Base-by-base conservation (phyloP, 1,284 basidiomycete genomes). In the Sphagnurus paluster region DNA sequence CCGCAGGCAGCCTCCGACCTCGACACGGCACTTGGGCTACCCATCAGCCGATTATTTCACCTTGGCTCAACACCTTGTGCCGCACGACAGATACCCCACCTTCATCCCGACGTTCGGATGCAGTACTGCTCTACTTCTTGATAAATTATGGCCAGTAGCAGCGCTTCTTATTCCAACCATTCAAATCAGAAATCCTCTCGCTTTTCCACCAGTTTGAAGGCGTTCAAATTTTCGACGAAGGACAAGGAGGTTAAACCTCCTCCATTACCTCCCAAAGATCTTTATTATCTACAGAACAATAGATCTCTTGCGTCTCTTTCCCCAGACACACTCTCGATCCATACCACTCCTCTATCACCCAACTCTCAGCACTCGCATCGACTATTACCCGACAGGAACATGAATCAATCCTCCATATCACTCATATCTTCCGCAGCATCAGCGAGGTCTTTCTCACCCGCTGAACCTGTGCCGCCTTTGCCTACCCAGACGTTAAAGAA, bases 201-300 rank as follows among this genome's bases (percentile, higher is more conserved):
- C 20, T 82, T 85, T 56, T 79, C 80, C 10, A 71, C 79, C 0
- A 48, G 37, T n/a, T 63, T 85, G 59, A 82, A 78, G 54, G 73
- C 80, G 20, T 84, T 86, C 72, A 69, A 68, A 45, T 63, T 70
- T 36, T 48, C 53, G 21, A 52, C 60, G 24, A 65, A 61, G 48
- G 59, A 61, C 23, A 67, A 64, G 54, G 60, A 61, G 32, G 35
- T 47, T 25, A 64, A 66, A 41, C 79, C 82, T 1, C 85, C 80
- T 0, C 77, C 77, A 4, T 76, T 72, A 8, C 85, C 85, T 1
- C 85, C 85, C 25, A 88, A 88, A 66, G 86, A 88, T 53, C 55
- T 69, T 6, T 72, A 70, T 57, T 79, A 79, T 60, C 65, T 80
- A 45, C 60, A 68, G 42, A 77, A 76, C 53, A 76, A 77, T 54